Evolutionary conservation across 2,329 filamentous ascomycete species (phyloP).

Genomic region (Penicillium sp.): DNA sequence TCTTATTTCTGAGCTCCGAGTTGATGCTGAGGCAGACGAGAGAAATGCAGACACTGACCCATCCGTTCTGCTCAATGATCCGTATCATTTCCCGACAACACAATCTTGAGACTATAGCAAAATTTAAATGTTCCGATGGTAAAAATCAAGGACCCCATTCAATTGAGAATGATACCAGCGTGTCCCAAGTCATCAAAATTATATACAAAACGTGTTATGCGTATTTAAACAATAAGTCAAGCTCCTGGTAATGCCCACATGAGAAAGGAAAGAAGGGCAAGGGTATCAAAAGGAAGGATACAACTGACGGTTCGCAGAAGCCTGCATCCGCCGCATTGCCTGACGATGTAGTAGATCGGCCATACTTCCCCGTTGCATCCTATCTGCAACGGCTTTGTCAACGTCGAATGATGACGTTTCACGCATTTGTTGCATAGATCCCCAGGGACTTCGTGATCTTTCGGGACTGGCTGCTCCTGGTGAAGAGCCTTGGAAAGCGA

Average conservation of each 20-base stretch:
- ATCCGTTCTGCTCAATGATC: too few relatives aligned
- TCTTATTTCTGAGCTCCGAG: too few relatives aligned
- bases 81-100: too few relatives aligned
- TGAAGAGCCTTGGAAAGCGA: slow-evolving; percentile 27
- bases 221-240: neutral
- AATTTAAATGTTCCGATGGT: too few relatives aligned
- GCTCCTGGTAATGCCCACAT: slow-evolving; percentile 5
- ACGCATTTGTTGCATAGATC: slow-evolving; percentile 56
- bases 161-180: too few relatives aligned
- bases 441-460: slow-evolving; percentile 60
- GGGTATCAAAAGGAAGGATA: slow-evolving; percentile 14
- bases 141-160: too few relatives aligned
- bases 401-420: slow-evolving; percentile 54
- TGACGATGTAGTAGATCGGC: slow-evolving; percentile 73
- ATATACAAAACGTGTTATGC: slow-evolving; percentile 6
- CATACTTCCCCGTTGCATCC: slow-evolving; percentile 72
- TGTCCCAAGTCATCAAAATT: slow-evolving; percentile 7
- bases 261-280: slow-evolving; percentile 7
- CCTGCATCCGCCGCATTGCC: slow-evolving; percentile 75
- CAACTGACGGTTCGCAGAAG: slow-evolving; percentile 45
- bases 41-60: too few relatives aligned
- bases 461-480: slow-evolving; percentile 44
- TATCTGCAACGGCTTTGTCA: slow-evolving; percentile 64
- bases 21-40: too few relatives aligned
- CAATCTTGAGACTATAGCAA: too few relatives aligned